A percentile compares a stretch with the other conserved stretches of the same genome.
Conservation (phyloP, 805 yeast species). For the Pichia ethanolica region DNA sequence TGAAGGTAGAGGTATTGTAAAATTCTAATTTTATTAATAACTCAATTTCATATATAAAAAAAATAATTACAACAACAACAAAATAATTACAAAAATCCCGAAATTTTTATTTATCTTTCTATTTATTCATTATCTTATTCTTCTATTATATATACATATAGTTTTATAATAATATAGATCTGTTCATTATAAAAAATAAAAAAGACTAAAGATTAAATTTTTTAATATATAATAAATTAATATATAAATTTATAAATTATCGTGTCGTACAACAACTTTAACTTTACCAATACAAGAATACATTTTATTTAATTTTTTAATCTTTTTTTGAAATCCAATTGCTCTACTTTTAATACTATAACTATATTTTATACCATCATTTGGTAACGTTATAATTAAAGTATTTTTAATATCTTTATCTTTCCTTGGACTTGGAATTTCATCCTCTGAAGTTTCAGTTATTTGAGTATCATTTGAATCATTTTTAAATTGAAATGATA, state of each 20-base stretch:
- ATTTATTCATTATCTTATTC: conserved; percentile 3
- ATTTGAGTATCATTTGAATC: conserved; percentile 9
- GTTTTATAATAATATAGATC: background rate
- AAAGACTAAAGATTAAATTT: background rate
- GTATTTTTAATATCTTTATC: conserved; percentile 17
- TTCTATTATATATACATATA: conserved; percentile 1
- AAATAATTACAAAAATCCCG: too few species aligned
- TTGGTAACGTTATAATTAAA: conserved; percentile 31
- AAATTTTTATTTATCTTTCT: background rate
- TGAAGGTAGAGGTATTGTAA: conserved; percentile 51
- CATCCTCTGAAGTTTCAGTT: conserved; percentile 11
- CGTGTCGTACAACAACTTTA: conserved; percentile 41
- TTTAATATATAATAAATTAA: background rate
- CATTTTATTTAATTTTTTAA: conserved; percentile 46
- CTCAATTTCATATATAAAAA: too few species aligned
- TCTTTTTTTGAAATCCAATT: conserved; percentile 50
- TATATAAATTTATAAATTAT: conserved; percentile 10
- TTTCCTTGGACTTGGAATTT: background rate
- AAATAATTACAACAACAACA: too few species aligned
- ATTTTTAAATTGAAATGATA: conserved; percentile 35
- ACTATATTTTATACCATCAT: conserved; percentile 50
- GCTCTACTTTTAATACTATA: conserved; percentile 54
- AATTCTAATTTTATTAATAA: conserved; percentile 12
- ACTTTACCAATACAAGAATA: conserved; percentile 41
- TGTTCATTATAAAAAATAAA: background rate